Percentiles rank a stretch among this genome's conserved stretches.
These are phyloP conservation scores for Podospora didyma DNA, from an alignment of 495 filamentous ascomycete species.

Conservation along the genomic window DNA sequence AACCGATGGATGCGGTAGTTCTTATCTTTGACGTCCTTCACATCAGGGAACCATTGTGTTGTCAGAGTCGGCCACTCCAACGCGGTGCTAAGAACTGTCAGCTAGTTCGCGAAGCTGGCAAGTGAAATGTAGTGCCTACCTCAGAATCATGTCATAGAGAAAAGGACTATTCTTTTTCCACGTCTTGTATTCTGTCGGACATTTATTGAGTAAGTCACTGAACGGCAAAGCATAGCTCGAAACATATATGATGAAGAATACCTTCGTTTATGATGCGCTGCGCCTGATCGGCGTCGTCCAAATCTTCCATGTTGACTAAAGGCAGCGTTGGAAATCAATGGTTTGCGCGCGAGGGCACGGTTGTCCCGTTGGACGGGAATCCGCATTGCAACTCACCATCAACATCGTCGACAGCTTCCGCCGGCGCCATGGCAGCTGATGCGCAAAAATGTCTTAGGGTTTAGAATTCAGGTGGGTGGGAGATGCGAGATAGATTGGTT, in stretches of 20 bases:
- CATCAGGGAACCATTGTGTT: constrained; percentile 96
- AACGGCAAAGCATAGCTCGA: not conserved
- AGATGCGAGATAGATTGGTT: too few relatives aligned
- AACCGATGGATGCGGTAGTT: constrained; percentile 85
- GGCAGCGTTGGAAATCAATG: constrained; percentile 6
- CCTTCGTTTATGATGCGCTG: constrained; percentile 94
- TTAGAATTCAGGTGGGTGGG: not conserved
- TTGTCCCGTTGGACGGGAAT: not conserved
- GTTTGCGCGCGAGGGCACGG: not conserved
- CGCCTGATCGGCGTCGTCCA: constrained; percentile 65
- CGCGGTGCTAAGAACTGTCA: constrained; percentile 61
- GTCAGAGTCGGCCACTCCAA: constrained; percentile 98
- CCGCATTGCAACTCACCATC: constrained; percentile 34
- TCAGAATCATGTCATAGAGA: constrained; percentile 94
- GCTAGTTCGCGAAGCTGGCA: constrained; percentile 3
- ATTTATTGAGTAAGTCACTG: not conserved
- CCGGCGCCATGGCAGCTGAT: constrained; percentile 37
- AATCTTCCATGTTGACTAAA: constrained; percentile 54
- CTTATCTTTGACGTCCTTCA: constrained; percentile 79
- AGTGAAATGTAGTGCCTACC: constrained; percentile 33
- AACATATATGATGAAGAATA: constrained; percentile 28
- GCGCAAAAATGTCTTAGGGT: not conserved
- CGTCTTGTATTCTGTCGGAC: constrained; percentile 84
- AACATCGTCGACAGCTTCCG: constrained; percentile 47
- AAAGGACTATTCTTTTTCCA: constrained; percentile 99